phyloP scores from a whole-genome alignment of 2,329 filamentous ascomycete species.

The Alternaria gansuensis region DNA sequence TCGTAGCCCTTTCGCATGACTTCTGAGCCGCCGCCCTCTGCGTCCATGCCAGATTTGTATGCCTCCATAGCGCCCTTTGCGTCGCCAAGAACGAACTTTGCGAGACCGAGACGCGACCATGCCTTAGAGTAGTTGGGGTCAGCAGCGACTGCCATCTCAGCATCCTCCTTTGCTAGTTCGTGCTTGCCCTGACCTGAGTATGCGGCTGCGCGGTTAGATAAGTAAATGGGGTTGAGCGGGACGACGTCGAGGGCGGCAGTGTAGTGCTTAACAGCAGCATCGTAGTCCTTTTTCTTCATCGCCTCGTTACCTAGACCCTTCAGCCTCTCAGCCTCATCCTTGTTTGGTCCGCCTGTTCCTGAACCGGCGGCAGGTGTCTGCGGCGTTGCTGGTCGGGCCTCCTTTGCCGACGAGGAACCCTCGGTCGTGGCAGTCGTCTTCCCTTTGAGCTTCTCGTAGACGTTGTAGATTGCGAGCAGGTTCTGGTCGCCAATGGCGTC shows the following conservation, averaged over 20 bases:
- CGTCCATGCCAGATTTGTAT: constrained; percentile 89
- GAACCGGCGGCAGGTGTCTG: constrained; percentile 46
- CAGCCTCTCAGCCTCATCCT: constrained; percentile 83
- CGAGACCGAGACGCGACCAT: constrained; percentile 92
- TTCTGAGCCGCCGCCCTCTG: constrained; percentile 93
- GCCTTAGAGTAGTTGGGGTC: constrained; percentile 97
- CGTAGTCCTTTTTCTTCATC: constrained; percentile 94
- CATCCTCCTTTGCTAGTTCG: constrained; percentile 82
- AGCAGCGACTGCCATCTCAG: constrained; percentile 85
- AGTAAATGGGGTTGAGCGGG: constrained; percentile 91
- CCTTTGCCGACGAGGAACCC: constrained; percentile 52
- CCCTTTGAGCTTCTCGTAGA: constrained; percentile 93
- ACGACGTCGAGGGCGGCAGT: constrained; percentile 82
- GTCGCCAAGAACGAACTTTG: constrained; percentile 90
- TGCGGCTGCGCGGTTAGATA: constrained; percentile 95
- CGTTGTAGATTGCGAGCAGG: constrained; percentile 88
- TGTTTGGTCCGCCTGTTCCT: constrained; percentile 62
- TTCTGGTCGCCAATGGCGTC: constrained; percentile 86
- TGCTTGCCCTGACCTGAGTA: constrained; percentile 87
- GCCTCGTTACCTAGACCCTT: constrained; percentile 93
- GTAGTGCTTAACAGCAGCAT: constrained; percentile 83
- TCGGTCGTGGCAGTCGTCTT: constrained; percentile 62
- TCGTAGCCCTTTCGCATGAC: constrained; percentile 98
- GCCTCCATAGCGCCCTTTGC: constrained; percentile 93
- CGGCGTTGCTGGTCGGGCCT: constrained; percentile 54